Percentiles rank a stretch among this genome's conserved stretches.
Evolutionary conservation across 2,329 filamentous ascomycete genomes (phyloP).

Genomic region (Ophiobolus disseminans): DNA sequence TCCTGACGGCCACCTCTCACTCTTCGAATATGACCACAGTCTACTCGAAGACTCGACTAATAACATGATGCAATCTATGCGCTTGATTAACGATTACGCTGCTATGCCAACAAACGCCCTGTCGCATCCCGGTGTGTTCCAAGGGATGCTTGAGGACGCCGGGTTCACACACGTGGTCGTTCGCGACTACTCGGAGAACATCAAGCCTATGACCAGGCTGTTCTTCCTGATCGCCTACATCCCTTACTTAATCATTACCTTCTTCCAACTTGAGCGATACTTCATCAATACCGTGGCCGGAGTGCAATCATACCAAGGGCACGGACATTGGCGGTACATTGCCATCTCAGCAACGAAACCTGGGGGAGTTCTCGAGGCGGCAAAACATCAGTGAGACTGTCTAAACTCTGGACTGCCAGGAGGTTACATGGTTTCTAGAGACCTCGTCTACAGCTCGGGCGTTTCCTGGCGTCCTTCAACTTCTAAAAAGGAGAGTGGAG

Average conservation of each 20-base stretch:
- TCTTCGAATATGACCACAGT: slow-evolving; percentile 60
- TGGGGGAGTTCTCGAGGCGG: no score
- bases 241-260: background rate
- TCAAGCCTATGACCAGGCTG: background rate
- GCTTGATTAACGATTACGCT: background rate
- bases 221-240: background rate
- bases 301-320: background rate
- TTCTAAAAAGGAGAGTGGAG: no score
- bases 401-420: no score
- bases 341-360: background rate
- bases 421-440: no score
- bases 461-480: no score
- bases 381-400: no score
- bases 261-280: background rate
- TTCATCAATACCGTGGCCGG: background rate
- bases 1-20: slow-evolving; percentile 56
- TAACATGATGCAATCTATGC: no score
- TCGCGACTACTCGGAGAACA: background rate
- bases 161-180: background rate
- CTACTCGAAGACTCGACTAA: no score
- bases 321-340: background rate
- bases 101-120: background rate
- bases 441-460: no score
- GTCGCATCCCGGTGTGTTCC: background rate
- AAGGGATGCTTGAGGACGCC: background rate